Base-by-base conservation (phyloP, 495 filamentous ascomycete genomes). In the Penicillium verhagenii region DNA sequence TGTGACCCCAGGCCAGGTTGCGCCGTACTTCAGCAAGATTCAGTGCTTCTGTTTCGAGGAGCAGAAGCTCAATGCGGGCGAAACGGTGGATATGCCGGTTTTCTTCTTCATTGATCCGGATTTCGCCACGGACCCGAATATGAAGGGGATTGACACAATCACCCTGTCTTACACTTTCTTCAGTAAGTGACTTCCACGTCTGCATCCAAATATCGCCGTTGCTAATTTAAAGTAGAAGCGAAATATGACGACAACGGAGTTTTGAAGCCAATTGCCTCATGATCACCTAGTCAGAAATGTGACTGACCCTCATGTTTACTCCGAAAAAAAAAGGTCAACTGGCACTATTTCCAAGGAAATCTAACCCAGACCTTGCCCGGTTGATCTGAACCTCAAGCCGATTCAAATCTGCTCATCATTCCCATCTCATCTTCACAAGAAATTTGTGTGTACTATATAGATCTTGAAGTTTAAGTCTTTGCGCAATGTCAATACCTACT, bases 11-110 rank as follows among this genome's bases (percentile, higher is more conserved):
- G 93, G 84, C 11, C 95, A 97, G 76, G 90, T 96, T 24, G 93
- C 95, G 24, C 93, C 90, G 4, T 99, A 99, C 67, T 99, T 99
- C 71, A 91, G 87, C 80, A 99, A 99, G 81, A 99, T 99, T 48
- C 95, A 99, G 73, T 99, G 95, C 63, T 99, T 99, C 73, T 99
- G 95, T 69, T 99, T 99, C 67, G 95, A 99, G 79, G 92, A 91
- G 72, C 87, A 98, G 80, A 83, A 95, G 58, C 73, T 98, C 47
- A 93, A 92, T 69, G 93, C 92, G 20, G 91, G 93, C 23, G 95
- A 99, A 77, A 91, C 91, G 31, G 95, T 99, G 48, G 95, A 99
- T 76, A 99, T 99, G 95, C 95, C 95, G 3, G 95, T 99, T 6
- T 97, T 99, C 76, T 99, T 99, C 68, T 99, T 96, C 71, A 88